Conservation (phyloP, 192 early-diverging fungal genomes). For the Backusella parvicylindrica region DNA sequence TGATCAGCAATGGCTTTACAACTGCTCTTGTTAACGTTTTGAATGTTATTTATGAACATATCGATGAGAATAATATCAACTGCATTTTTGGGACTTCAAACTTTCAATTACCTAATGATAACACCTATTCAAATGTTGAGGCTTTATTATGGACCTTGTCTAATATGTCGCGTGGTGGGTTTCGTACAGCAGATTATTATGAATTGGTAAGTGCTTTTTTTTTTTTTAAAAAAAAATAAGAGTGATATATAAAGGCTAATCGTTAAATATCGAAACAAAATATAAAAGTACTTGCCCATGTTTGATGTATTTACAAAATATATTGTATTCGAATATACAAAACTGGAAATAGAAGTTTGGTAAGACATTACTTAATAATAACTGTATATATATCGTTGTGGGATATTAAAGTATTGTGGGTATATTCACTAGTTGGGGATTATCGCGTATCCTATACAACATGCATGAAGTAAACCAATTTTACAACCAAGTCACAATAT, state of each 20-base stretch:
- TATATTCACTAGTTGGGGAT: conserved; percentile 21
- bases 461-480: conserved; percentile 35
- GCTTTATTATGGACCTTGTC: conserved; percentile 30
- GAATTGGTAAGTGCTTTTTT: not conserved
- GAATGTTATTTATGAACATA: not conserved
- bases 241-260: not conserved
- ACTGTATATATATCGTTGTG: no score
- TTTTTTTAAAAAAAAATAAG: not conserved
- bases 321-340: not conserved
- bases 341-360: not conserved
- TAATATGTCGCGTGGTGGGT: conserved; percentile 39
- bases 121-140: conserved; percentile 17
- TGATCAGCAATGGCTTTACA: conserved; percentile 16
- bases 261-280: no score
- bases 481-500: not conserved
- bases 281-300: not conserved
- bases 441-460: conserved; percentile 33
- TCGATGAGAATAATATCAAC: not conserved
- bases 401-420: not conserved
- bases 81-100: not conserved
- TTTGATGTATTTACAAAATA: not conserved
- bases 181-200: conserved; percentile 25
- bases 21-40: conserved; percentile 12
- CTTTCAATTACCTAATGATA: not conserved
- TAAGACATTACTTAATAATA: not conserved